phyloP scores from a whole-genome alignment of 2,329 filamentous ascomycete species.

The Microdochium nivale region DNA sequence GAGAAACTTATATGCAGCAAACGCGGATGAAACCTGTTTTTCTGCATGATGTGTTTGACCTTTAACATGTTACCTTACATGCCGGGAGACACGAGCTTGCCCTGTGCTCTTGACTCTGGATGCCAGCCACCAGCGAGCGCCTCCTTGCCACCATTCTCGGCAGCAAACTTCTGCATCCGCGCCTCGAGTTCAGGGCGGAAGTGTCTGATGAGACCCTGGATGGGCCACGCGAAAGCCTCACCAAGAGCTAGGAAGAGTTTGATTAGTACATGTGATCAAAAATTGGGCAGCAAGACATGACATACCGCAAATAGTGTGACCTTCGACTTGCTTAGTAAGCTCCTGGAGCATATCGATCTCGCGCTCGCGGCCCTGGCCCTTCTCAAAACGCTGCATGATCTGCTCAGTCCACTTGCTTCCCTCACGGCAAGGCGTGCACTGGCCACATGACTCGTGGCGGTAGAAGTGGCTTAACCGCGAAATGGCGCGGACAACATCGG shows the following conservation, averaged over 20 bases:
- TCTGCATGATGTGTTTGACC: too few relatives aligned
- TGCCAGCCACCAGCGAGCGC: slow-evolving; percentile 84
- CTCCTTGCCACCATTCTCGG: slow-evolving; percentile 57
- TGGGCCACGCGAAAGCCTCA: slow-evolving; percentile 96
- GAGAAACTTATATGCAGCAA: background rate
- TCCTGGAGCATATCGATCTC: slow-evolving; percentile 99
- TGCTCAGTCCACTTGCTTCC: slow-evolving; percentile 98
- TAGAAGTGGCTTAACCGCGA: slow-evolving; percentile 93
- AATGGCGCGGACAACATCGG: slow-evolving; percentile 92
- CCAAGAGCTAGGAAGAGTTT: slow-evolving; percentile 56
- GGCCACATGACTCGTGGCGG: slow-evolving; percentile 94
- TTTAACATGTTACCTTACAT: slow-evolving; percentile 51
- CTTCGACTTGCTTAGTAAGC: slow-evolving; percentile 98
- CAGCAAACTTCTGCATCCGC: slow-evolving; percentile 73
- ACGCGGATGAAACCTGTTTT: too few relatives aligned
- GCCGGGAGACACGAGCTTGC: slow-evolving; percentile 79
- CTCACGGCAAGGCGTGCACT: slow-evolving; percentile 99
- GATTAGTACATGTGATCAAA: slow-evolving; percentile 15
- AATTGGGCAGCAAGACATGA: slow-evolving; percentile 9
- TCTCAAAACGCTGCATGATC: slow-evolving; percentile 96
- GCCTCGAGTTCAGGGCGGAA: slow-evolving; percentile 95
- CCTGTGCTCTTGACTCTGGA: slow-evolving; percentile 65
- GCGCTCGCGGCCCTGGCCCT: slow-evolving; percentile 75
- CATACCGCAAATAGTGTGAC: slow-evolving; percentile 94
- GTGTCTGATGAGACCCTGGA: slow-evolving; percentile 96